A percentile compares a stretch with the other conserved stretches of the same genome.
Evolutionary conservation across 2,329 filamentous ascomycete genomes (phyloP).

Genomic region (Arthrobotrys musiformis): DNA sequence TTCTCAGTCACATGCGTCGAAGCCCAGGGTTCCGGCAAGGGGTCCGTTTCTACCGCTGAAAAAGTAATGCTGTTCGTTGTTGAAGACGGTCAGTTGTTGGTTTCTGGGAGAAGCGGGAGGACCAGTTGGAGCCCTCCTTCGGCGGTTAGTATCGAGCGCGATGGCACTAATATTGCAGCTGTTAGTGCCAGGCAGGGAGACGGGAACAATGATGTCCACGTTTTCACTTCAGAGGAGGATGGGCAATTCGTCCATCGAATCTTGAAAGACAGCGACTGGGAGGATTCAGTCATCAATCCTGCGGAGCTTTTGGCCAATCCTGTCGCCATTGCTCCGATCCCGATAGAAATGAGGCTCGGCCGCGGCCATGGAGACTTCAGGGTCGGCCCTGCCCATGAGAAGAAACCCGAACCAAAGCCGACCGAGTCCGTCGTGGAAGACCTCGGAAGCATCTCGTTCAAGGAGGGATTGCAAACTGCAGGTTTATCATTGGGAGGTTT

Average conservation of each 20-base stretch:
- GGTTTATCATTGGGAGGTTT: not conserved
- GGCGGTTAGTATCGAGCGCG: not conserved
- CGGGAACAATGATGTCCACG: not conserved
- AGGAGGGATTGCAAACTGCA: not conserved
- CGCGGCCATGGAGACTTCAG: not conserved
- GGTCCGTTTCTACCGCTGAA: not conserved
- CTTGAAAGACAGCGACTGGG: not conserved
- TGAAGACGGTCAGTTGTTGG: not conserved
- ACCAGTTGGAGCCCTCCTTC: not conserved
- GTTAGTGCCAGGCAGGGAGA: not conserved
- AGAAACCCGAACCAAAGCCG: not conserved
- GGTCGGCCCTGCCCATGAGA: not conserved
- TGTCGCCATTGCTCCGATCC: not conserved
- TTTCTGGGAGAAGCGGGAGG: not conserved
- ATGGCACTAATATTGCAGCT: not conserved
- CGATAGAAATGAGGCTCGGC: not conserved
- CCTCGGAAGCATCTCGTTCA: not conserved
- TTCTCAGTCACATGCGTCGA: not conserved
- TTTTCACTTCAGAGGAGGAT: conserved; percentile 1
- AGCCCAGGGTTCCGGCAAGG: not conserved
- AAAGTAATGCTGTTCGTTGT: not conserved
- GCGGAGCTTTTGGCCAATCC: not conserved
- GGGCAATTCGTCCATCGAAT: conserved; percentile 1
- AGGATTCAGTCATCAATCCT: not conserved
- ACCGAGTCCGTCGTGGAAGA: no score